Evolutionary conservation across 1,284 basidiomycete species (phyloP).

Genomic region (Anthracocystis walkeri): DNA sequence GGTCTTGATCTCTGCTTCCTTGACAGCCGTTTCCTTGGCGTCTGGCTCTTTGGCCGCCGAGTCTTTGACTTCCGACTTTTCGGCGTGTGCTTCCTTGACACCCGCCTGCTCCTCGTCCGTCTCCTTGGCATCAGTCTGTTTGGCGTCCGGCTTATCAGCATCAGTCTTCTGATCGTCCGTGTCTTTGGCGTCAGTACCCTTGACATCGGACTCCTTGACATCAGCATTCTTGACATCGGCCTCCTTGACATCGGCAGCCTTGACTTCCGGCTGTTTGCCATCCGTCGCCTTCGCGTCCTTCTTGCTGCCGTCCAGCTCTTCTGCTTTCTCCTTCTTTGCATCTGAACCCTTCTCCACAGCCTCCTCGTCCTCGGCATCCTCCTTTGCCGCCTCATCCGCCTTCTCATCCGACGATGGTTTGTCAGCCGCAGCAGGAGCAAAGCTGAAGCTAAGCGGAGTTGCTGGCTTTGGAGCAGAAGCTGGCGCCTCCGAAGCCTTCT

Average conservation of each 20-base stretch:
- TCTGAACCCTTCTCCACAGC: conserved; percentile 2
- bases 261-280: background rate
- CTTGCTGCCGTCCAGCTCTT: background rate
- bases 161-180: background rate
- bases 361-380: background rate
- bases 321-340: background rate
- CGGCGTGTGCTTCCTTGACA: background rate
- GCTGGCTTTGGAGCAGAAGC: background rate
- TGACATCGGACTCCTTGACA: background rate
- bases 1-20: background rate
- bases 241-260: background rate
- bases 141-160: background rate
- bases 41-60: background rate
- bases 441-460: conserved; percentile 10
- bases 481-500: conserved; percentile 4
- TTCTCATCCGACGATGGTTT: conserved; percentile 6
- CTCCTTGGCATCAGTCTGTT: background rate
- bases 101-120: background rate
- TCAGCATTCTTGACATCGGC: background rate
- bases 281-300: background rate
- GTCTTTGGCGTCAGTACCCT: background rate
- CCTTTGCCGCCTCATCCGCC: background rate
- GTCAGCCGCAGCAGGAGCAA: conserved; percentile 16
- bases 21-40: background rate
- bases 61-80: background rate